These are phyloP conservation scores for Tetracentron sinense DNA, from an alignment of 164 flowering plant species.

Conservation along the genomic window DNA sequence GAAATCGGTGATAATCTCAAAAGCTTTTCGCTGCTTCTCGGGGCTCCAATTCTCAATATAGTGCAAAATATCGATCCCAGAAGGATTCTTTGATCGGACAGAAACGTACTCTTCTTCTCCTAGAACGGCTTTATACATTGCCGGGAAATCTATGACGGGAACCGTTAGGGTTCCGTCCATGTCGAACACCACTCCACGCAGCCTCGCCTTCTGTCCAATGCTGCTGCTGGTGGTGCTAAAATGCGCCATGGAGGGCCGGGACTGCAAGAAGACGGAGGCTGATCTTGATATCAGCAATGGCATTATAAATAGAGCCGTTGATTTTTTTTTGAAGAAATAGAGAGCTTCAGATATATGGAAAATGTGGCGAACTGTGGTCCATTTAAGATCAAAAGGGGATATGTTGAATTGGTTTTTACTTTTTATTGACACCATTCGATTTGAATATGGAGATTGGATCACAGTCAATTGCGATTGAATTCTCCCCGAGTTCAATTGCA, in stretches of 20 bases:
- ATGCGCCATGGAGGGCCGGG: conserved; percentile 12
- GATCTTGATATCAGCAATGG: not conserved
- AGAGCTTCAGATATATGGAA: too few relatives aligned
- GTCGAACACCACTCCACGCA: conserved; percentile 91
- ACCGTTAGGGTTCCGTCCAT: conserved; percentile 98
- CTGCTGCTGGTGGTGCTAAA: conserved; percentile 3
- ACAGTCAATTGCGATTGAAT: too few relatives aligned
- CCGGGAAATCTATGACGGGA: conserved; percentile 79
- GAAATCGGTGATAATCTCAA: conserved; percentile 59
- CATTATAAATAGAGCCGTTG: too few relatives aligned
- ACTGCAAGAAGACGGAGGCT: not conserved
- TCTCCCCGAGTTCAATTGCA: too few relatives aligned
- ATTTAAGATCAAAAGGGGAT: too few relatives aligned
- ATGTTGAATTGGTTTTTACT: too few relatives aligned
- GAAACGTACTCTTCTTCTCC: conserved; percentile 63
- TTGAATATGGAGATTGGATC: too few relatives aligned
- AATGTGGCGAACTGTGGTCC: too few relatives aligned
- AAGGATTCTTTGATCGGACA: conserved; percentile 43
- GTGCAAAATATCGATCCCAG: conserved; percentile 83
- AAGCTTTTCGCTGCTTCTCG: conserved; percentile 60
- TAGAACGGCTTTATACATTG: conserved; percentile 80
- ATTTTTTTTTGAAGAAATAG: too few relatives aligned
- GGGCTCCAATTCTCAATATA: conserved; percentile 71
- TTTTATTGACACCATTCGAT: too few relatives aligned
- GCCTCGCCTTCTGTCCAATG: conserved; percentile 20